These are phyloP conservation scores for Leccinum subrobustum DNA, from an alignment of 1,284 basidiomycete species.

Conservation along the genomic window DNA sequence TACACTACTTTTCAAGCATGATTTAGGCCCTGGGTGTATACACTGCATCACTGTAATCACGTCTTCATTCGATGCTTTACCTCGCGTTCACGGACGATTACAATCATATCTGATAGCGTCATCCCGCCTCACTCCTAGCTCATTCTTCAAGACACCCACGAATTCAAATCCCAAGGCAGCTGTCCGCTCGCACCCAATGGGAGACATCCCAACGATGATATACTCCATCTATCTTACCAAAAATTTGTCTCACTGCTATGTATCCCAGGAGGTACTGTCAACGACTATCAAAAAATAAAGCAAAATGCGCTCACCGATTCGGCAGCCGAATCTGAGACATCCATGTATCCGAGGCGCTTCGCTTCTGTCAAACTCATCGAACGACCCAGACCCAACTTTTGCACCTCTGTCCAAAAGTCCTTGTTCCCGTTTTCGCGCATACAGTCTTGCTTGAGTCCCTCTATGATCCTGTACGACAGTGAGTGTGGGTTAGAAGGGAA, in stretches of 20 bases:
- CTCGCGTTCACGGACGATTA: too few relatives aligned
- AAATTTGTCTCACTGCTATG: constrained; percentile 14
- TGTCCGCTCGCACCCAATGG: not conserved
- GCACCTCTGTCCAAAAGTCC: constrained; percentile 62
- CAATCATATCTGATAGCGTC: not conserved
- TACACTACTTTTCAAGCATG: too few relatives aligned
- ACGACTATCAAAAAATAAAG: not conserved
- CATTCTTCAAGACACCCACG: not conserved
- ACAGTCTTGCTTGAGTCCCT: constrained; percentile 55
- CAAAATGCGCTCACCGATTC: constrained; percentile 38
- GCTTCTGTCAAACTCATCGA: constrained; percentile 66
- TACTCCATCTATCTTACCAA: not conserved
- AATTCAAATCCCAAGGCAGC: not conserved
- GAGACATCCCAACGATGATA: not conserved
- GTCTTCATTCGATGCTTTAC: not conserved
- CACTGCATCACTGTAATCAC: not conserved
- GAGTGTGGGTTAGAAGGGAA: not conserved
- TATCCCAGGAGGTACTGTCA: constrained; percentile 20
- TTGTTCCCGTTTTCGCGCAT: constrained; percentile 52
- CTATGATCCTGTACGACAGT: constrained; percentile 48
- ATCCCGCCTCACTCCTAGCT: not conserved
- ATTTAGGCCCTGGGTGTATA: too few relatives aligned
- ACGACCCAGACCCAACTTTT: constrained; percentile 42
- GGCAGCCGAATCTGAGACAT: constrained; percentile 49
- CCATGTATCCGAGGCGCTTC: constrained; percentile 50